Base-by-base conservation (phyloP, 2,329 filamentous ascomycete species). In the Didymella arachidicola region DNA sequence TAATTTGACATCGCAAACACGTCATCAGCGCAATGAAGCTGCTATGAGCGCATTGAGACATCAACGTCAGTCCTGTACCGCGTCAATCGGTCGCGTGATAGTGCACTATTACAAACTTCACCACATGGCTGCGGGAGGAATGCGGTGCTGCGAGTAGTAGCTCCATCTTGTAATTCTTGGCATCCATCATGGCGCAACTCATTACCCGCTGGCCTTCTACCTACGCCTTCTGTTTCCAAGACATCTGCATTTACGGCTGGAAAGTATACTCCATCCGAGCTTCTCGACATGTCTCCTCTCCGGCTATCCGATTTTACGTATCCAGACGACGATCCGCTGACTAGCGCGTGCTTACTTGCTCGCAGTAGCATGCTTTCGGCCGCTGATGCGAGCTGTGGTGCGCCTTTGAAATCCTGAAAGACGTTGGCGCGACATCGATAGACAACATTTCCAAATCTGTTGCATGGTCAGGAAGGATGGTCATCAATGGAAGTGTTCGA, bases 401-500 rank as follows among this genome's bases (percentile, higher is more conserved):
- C 22, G 22, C 22, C 22, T 22, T 22, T 3, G 3, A 22, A 22
- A 22, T 22, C 22, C 22, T 22, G 22, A 3, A 22, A 22, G 22
- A 22, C 22, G 22, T 22, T 22, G 22, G 22, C 22, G 22, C 22
- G 22, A 22, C 2, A 22, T 22, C 22, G 3, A 22, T 22, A 22
- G 22, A 27, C 8, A 32, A 30, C 18, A 22, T 18, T 26, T n/a
- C 27, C 32, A 32, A 38, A 49, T 51, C 65, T 66, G 49, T 60
- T 58, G 59, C 53, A 38, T 59, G 53, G 62, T 65, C 52, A 66
- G 63, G 63, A 47, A 38, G 42, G 18, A 43, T 30, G 47, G 45
- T 53, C 44, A 44, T 45, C 43, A 32, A 49, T 30, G 38, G 53
- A 62, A 41, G 45, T 47, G 59, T 38, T 52, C 62, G 60, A 65